Base-by-base conservation (phyloP, 2,329 filamentous ascomycete genomes). In the Orbilia quercus region DNA sequence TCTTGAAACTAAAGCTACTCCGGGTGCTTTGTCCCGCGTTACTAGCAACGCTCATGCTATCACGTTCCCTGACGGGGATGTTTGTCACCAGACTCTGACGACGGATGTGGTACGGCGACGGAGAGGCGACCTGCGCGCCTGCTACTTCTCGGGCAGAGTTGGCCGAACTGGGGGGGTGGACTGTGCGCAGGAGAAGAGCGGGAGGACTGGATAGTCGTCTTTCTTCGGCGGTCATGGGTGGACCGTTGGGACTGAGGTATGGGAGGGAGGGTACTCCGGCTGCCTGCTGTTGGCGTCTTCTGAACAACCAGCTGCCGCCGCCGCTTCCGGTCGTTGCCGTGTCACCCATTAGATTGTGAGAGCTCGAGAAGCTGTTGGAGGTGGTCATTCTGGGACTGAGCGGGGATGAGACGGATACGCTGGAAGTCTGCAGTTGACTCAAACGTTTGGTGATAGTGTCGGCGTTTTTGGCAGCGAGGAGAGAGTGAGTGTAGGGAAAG, bases 401-500 rank as follows among this genome's bases (percentile, higher is more conserved):
- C 1, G 69, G 62, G 5, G 69, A 74, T 1, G 62, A 25, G 14
- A 63, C 69, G 34, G 55, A 34, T 7, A 55, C 20, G 1, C 54
- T 28, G 16, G 34, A 45, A 7, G 51, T 28, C 18, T 57, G 47
- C 11, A 55, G 11, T 5, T 54, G 34, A 12, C 14, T 40, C 12
- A 58, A 16, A n/a, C 40, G 20, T n/a, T 36, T 57, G 14, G 45
- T 50, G 4, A 51, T 42, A 34, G 38, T 45, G 38, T 57, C 57
- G 4, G 62, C 55, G 34, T 67, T 66, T 31, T 77, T 77, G 7
- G 75, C 75, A n/a, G 69, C 76, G 5, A 78, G 75, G 3, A 78
- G 74, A 2, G 73, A 74, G 45, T 78, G 77, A 2, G 77, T 58
- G n/a, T 74, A 72, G 7, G 77, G 77, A 48, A 76, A 78, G 48